These are phyloP conservation scores for Apophysomyces trapeziformis DNA, from an alignment of 371 early-diverging fungal genomes.

Conservation along the genomic window DNA sequence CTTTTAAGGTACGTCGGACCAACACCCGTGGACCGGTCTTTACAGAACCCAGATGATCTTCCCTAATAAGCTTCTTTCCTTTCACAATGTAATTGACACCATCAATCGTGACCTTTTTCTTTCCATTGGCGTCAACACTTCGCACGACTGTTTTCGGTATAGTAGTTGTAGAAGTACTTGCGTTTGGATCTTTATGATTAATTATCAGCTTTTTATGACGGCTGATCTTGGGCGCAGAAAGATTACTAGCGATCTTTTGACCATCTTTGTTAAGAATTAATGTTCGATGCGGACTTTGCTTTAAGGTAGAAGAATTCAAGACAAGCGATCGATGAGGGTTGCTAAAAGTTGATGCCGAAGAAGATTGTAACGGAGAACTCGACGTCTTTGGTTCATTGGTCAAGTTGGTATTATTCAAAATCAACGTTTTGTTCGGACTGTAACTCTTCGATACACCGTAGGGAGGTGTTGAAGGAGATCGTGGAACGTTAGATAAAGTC, in stretches of 20 bases:
- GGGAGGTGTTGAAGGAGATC: slow-evolving; percentile 13
- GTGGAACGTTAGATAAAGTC: slow-evolving; percentile 7
- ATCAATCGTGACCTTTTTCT: slow-evolving; percentile 42
- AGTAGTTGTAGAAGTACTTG: slow-evolving; percentile 5
- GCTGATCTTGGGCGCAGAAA: neutral
- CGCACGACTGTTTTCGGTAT: slow-evolving; percentile 4
- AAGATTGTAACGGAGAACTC: neutral
- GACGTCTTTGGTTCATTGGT: neutral
- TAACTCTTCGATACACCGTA: neutral
- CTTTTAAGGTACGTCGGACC: slow-evolving; percentile 16
- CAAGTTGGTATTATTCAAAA: slow-evolving; percentile 9
- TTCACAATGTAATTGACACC: slow-evolving; percentile 52
- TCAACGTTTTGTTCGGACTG: slow-evolving; percentile 10
- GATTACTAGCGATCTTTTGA: neutral
- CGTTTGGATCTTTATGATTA: slow-evolving; percentile 9
- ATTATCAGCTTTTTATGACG: slow-evolving; percentile 1
- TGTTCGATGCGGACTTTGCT: slow-evolving; percentile 13
- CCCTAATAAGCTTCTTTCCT: slow-evolving; percentile 45
- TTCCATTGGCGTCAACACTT: slow-evolving; percentile 18
- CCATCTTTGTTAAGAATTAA: slow-evolving; percentile 13
- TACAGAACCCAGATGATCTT: slow-evolving; percentile 30
- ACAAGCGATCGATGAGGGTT: slow-evolving; percentile 2
- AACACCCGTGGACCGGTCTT: slow-evolving; percentile 24
- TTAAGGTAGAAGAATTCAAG: neutral
- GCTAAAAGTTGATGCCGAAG: neutral